Evolutionary conservation across 768 basidiomycete species (phyloP), one percentile per base, ranked within the genome.

Genomic region (Lactifluus hygrophoroides): DNA sequence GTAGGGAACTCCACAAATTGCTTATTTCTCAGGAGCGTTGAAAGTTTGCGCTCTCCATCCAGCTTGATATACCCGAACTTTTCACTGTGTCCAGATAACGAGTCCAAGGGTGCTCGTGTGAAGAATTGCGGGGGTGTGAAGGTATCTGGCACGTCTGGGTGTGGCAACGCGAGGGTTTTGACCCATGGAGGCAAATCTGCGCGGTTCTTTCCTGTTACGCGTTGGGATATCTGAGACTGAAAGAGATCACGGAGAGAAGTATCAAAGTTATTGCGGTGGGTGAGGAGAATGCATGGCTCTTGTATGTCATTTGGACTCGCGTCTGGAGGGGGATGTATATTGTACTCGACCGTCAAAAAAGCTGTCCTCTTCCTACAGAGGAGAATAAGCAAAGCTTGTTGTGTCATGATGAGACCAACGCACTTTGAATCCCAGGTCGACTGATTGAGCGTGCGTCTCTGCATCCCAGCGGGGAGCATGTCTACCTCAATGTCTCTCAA

Each of bases 1-100:
- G 84, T 84, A 7, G 93, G 93, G 66, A 81, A 95, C 69, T 95
- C 93, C 32, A 88, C 78, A 69, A 93, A 92, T 28, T 80, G 74
- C 43, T 81, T 87, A 50, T 81, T 71, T 35, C 73, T 75, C 45
- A 95, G 72, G 8, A 77, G 70, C 25, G 68, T 65, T 10, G 68
- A 65, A 27, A 94, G 74, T 23, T 76, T 69, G 43, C 76, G 64
- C 3, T 71, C 67, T 2, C 78, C 71, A 51, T 88, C 81, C 13
- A 93, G 70, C 34, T 77, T 77, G 66, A 86, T 78, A 67, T 83
- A 88, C 6, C 71, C 74, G 30, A 63, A 50, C 14, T 57, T 57
- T 37, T 47, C 34, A 17, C 51, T 19, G 21, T 28, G 53, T 28
- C 23, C 32, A 7, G 54, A 57, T 37, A 69, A 67, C 44, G 68